Evolutionary conservation across 495 filamentous ascomycete genomes (phyloP), one percentile per base, ranked within the genome.

Genomic region (Hypoxylon perforatum): DNA sequence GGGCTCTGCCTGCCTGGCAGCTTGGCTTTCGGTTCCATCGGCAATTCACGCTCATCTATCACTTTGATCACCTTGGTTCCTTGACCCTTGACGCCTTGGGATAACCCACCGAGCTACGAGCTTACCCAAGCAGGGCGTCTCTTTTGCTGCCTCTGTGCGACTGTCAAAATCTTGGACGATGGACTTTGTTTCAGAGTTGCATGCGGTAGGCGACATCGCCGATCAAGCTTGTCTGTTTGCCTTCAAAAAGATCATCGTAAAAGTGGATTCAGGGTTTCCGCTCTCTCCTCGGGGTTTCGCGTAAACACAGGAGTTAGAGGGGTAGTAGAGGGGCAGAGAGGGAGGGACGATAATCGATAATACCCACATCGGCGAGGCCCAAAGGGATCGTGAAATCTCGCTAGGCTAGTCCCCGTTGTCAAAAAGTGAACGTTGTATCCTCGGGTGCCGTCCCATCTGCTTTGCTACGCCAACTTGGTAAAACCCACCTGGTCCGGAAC

Each of bases 361-460:
- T 64, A 64, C 46, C 66, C 61, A 69, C 60, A 44, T 33, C 44
- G 45, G 47, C 12, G 57, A 69, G 41, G 50, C 51, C 66, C 30
- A 33, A 63, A 64, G 51, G 61, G 48, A 53, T 65, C 56, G 63
- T 44, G 55, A 53, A 44, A 35, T 64, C 64, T 33, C 30, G 30
- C 30, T 10, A 9, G 30, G 50, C 64, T 62, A 52, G 61, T 59
- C 23, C 47, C 41, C 46, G 28, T 54, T 45, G 51, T 48, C 38
- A 62, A 45, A 53, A 35, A 61, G 57, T 69, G 56, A 69, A 65
- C 66, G 66, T 69, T 69, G 66, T 69, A 69, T 69, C 59, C 30
- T 28, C 50, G 57, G 36, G 38, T 57, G 52, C 51, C 58, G 51
- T 67, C 25, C 63, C 46, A 53, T 61, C 52, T 67, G 51, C 41